These are phyloP conservation scores for Exidia glandulosa DNA, from an alignment of 768 basidiomycete genomes.

Conservation along the genomic window DNA sequence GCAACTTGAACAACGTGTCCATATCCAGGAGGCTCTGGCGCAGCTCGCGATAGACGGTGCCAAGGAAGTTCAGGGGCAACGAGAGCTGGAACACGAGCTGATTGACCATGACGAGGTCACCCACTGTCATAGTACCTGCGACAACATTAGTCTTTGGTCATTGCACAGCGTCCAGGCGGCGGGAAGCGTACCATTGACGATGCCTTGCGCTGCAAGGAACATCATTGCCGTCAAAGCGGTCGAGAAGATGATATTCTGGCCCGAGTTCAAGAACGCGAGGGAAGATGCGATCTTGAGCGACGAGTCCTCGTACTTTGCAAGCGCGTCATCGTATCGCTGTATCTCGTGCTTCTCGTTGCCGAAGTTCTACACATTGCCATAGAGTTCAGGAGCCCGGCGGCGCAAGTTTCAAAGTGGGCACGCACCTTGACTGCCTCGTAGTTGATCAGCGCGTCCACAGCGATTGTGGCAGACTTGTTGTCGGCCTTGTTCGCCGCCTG, in stretches of 20 bases:
- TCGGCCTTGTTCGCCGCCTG: constrained; percentile 93
- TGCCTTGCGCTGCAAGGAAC: constrained; percentile 92
- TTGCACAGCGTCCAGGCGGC: not conserved
- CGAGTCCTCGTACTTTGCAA: constrained; percentile 79
- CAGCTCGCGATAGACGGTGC: constrained; percentile 94
- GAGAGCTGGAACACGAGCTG: constrained; percentile 97
- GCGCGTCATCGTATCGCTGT: constrained; percentile 81
- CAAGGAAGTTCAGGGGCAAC: constrained; percentile 92
- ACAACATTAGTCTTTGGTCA: not conserved
- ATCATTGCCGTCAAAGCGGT: constrained; percentile 87
- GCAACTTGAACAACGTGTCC: constrained; percentile 88
- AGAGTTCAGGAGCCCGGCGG: not conserved
- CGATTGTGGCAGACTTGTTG: constrained; percentile 87
- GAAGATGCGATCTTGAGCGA: constrained; percentile 93
- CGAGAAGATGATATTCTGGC: constrained; percentile 95
- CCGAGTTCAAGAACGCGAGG: constrained; percentile 86
- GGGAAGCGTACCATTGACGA: constrained; percentile 62
- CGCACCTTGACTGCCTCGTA: constrained; percentile 95
- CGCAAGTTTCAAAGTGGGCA: not conserved
- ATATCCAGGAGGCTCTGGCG: constrained; percentile 94
- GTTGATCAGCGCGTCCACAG: constrained; percentile 94
- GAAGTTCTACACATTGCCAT: constrained; percentile 56
- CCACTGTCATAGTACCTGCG: constrained; percentile 91
- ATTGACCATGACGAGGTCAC: constrained; percentile 98
- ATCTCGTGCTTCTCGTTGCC: constrained; percentile 94